Base-by-base conservation (phyloP, 495 filamentous ascomycete genomes). In the Cercophora newfieldiana region DNA sequence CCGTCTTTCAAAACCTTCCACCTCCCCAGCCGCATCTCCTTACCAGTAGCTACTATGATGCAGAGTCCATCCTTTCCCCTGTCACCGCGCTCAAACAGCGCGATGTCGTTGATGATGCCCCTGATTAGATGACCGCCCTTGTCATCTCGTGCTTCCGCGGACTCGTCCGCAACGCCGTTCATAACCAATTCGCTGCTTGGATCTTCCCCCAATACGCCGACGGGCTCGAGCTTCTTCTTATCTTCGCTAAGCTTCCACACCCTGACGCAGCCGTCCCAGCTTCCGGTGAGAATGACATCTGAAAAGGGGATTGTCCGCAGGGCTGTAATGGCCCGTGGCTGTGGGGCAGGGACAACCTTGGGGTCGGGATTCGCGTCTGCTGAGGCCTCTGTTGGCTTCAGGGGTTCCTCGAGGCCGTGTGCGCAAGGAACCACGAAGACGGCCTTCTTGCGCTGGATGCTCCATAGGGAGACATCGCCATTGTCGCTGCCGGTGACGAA, bases 401-500 rank as follows among this genome's bases (percentile, higher is more conserved):
- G 78, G 0, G 90, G 85, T 0, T 85, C 81, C 57, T 95, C 91
- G 30, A 94, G 77, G 26, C 95, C 95, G 76, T 99, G 95, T 4
- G 95, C 92, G 54, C 91, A 81, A 1, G 87, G 83, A 18, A 95
- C 74, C 2, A 89, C 90, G 78, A 89, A 88, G n/a, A 98, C 77
- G 0, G 96, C 89, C 75, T 99, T 99, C 84, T 99, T 99, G 78
- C 95, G 96, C 71, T 95, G 88, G 37, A 93, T 78, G 48, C 86
- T 89, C 94, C 94, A 99, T n/a, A 99, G 84, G 3, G 86, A 89
- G 33, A 99, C 73, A 16, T 85, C 83, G 57, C 95, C 96, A 68
- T 93, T 96, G 78, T 97, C 94, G 61, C 90, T 90, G 5, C 93
- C 95, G 4, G 95, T 99, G 59, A 98, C 88, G 71, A 98, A 99